Evolutionary conservation across 164 flowering plant genomes (phyloP), one percentile per base, ranked within the genome.

Genomic region (Nelumbo lutea): DNA sequence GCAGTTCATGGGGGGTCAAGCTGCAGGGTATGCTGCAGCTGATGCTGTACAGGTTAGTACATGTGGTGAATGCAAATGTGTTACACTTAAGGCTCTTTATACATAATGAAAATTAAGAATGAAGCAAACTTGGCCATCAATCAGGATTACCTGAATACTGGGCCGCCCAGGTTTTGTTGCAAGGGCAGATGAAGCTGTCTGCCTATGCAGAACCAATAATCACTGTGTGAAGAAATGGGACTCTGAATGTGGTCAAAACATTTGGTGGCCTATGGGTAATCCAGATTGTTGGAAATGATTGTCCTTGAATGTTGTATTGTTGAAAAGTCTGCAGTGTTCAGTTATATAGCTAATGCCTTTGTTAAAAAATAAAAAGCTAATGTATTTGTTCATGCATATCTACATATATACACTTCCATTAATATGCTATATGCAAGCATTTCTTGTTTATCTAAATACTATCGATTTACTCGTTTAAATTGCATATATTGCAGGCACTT

Each of bases 11-110:
- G 89, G 85, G 0, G 89, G 89, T 13, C 84, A 86, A 63, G 87
- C 89, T 46, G 89, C 89, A 38, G 87, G 89, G 9, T 83, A 86
- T 72, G 89, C 89, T 9, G 89, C 89, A 10, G 87, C 89, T 2
- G 87, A 86, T 72, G 78, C 89, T 61, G 87, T 85, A 55, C 85
- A 85, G 86, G 88, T 85, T 58, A 66, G 68, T 59, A 64, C 42
- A 50, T 9, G 8, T 50, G 8, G 53, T 53, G 57, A 1, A 53
- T 53, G 14, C 14, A 53, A 15, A 53, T 9, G 14, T 53, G 14
- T 15, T 53, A 3, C 57, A 53, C 14, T 4, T 46, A 46, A 46
- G 57, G 14, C 14, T 53, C 57, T 11, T 9, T 53, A 11, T 53
- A 4, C 15, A 1, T 53, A 15, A 4, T 11, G 11, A 50, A 50